phyloP scores from a whole-genome alignment of 768 basidiomycete genomes.

The Xerocomus potaroensis region DNA sequence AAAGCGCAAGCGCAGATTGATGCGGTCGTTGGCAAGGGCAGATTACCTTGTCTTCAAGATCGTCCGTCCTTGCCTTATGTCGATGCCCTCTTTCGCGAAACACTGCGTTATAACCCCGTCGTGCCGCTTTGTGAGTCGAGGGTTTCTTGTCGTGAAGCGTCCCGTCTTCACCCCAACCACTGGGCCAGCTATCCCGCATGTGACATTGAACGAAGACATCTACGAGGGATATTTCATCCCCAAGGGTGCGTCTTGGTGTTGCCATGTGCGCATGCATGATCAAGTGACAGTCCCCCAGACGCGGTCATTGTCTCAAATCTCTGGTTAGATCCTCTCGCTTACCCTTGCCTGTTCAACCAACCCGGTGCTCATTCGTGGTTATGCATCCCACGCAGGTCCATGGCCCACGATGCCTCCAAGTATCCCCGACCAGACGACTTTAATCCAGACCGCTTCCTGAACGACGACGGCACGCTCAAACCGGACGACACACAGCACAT shows the following conservation, averaged over 20 bases:
- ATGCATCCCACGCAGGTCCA: too few species aligned
- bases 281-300: not conserved
- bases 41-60: constrained; percentile 8
- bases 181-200: constrained; percentile 24
- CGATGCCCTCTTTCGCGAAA: constrained; percentile 8
- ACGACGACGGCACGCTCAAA: constrained; percentile 16
- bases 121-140: constrained; percentile 6
- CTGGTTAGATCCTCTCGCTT: constrained; percentile 25
- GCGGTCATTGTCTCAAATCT: constrained; percentile 23
- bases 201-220: constrained; percentile 33
- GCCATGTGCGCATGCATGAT: too few species aligned
- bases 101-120: constrained; percentile 1
- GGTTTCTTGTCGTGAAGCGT: not conserved
- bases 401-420: constrained; percentile 23
- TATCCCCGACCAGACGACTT: constrained; percentile 36
- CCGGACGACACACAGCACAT: constrained; percentile 8
- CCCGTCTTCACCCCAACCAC: too few species aligned
- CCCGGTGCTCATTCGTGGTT: too few species aligned
- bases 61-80: constrained; percentile 2
- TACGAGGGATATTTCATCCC: constrained; percentile 48
- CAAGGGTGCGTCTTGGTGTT: constrained; percentile 12
- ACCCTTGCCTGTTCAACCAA: not conserved
- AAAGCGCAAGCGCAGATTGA: constrained; percentile 14
- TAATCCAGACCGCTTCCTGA: constrained; percentile 24
- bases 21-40: not conserved